Base-by-base conservation (phyloP, 1,284 basidiomycete genomes). In the Malassezia sp. region DNA sequence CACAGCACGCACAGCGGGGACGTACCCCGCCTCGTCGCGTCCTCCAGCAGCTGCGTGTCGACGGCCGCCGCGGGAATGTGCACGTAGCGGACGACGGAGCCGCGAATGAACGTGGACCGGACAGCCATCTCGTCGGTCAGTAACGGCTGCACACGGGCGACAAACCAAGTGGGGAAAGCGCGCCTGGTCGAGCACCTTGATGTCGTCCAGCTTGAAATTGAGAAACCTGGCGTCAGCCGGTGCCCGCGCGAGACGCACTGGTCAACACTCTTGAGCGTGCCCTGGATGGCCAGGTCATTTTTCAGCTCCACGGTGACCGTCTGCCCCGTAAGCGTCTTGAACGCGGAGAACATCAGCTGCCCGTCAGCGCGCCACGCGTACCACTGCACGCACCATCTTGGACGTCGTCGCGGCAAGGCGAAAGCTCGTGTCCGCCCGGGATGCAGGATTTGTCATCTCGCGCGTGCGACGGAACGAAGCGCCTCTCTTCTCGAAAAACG, bases 301-400 rank as follows among this genome's bases (percentile, higher is more conserved):
- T 99, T 97, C 66, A 99, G 82, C 73, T 99, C 91, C 60, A 97
- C 89, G 14, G 88, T 93, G 32, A 62, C 58, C 60, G 82, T 80
- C 71, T 95, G 90, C 73, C 93, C 90, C 3, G 91, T 96, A 40
- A 99, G 80, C 12, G 91, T 97, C 75, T 97, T 97, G 82, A 99
- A 97, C 34, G 96, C 89, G 38, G 87, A 90, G 74, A 91, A 91
- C 63, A 91, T 91, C 61, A 91, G 80, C 88, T 90, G 67, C 6
- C n/a, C 22, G 34, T 46, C 0, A 49, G 45, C 26, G 5, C 14
- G 2, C 5, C n/a, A n/a, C n/a, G 10, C 17, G 32, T 5, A 26
- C 18, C 12, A 21, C 5, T 5, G 7, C 14, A 34, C 38, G 8
- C 23, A 48, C 45, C 45, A 48, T 48, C 15, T 12, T 33, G 39